Evolutionary conservation across 306 rosid genomes (phyloP).

Genomic region (Glycine latifolia): DNA sequence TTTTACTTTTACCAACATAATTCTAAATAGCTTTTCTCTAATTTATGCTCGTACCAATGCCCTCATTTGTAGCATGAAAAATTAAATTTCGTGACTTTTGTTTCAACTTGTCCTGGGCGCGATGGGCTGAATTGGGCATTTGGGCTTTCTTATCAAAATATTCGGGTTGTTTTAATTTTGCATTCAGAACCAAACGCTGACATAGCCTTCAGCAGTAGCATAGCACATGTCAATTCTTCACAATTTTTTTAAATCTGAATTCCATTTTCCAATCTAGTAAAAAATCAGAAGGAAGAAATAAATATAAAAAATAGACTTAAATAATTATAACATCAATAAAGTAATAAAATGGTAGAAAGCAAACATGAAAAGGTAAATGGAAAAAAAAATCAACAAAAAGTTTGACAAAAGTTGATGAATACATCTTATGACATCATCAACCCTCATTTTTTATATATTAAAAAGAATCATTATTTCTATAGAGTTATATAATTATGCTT

Average conservation of each 20-base stretch:
- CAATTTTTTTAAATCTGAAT: too few species aligned
- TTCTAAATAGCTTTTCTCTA: too few species aligned
- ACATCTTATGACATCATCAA: not conserved
- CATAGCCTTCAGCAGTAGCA: not conserved
- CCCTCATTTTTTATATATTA: not conserved
- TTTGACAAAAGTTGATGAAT: not conserved
- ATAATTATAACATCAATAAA: conserved; percentile 1
- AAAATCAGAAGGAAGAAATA: not conserved
- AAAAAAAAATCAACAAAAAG: not conserved
- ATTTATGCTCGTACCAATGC: too few species aligned
- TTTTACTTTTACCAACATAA: too few species aligned
- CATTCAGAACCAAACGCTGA: not conserved
- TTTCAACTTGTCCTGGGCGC: too few species aligned
- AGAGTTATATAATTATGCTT: not conserved
- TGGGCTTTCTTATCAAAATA: not conserved
- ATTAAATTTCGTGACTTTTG: too few species aligned
- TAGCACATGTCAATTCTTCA: too few species aligned
- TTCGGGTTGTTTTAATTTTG: not conserved
- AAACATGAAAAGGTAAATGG: not conserved
- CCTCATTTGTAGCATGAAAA: too few species aligned
- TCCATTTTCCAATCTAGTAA: not conserved
- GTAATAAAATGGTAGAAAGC: not conserved
- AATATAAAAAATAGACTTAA: not conserved
- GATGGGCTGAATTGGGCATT: not conserved
- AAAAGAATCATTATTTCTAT: not conserved